Evolutionary conservation across 345 rosid genomes (phyloP).

Genomic region (Citrus inodora): DNA sequence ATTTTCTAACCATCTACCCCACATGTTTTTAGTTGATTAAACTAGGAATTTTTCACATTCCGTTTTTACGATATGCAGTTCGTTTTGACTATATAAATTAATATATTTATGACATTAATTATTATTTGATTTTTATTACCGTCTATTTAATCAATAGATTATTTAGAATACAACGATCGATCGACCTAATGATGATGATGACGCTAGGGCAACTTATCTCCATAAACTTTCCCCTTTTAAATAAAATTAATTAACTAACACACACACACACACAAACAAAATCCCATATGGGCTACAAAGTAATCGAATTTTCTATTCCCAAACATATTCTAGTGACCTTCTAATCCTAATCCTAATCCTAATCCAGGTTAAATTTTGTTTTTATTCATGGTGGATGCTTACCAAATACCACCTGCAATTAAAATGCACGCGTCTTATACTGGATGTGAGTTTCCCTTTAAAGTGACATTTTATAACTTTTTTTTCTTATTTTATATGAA

Average conservation of each 20-base stretch:
- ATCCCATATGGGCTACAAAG: background rate
- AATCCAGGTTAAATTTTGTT: background rate
- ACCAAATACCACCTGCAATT: background rate
- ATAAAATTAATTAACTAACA: background rate
- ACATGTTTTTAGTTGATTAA: background rate
- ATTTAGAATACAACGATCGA: background rate
- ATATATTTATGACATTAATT: background rate
- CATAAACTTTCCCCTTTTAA: background rate
- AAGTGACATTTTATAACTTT: background rate
- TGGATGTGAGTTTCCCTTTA: background rate
- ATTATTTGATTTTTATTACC: background rate
- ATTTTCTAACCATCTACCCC: background rate
- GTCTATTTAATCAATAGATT: background rate
- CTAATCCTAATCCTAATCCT: background rate
- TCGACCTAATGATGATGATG: background rate
- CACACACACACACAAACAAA: background rate
- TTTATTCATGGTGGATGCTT: background rate
- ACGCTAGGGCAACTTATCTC: background rate
- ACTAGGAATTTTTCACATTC: background rate
- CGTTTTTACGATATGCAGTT: background rate
- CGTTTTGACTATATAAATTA: background rate
- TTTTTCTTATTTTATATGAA: too few species aligned
- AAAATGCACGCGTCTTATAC: background rate
- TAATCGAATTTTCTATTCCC: background rate
- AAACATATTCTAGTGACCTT: background rate